Evolutionary conservation across 2,329 filamentous ascomycete genomes (phyloP).

Genomic region (Cordyceps fumosorosea): DNA sequence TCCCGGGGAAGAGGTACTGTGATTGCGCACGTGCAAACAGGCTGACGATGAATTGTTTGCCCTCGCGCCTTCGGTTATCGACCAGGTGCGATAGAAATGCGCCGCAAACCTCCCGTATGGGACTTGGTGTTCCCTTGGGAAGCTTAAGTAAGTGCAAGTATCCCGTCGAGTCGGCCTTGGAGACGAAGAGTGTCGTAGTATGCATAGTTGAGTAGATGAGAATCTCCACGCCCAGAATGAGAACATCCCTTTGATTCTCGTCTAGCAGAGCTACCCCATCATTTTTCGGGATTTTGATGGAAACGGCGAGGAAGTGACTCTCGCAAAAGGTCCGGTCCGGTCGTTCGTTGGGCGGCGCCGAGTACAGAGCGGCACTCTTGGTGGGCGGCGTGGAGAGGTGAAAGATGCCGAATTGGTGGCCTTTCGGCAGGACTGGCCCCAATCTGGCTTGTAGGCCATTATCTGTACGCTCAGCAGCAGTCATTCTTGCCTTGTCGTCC

Average conservation of each 20-base stretch:
- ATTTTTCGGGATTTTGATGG: constrained; percentile 30
- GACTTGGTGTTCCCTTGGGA: constrained; percentile 58
- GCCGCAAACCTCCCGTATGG: constrained; percentile 65
- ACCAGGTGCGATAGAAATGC: constrained; percentile 73
- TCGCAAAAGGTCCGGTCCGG: constrained; percentile 79
- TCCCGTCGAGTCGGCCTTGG: constrained; percentile 94
- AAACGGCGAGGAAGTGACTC: constrained; percentile 63
- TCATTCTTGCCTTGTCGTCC: not conserved
- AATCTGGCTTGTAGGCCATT: constrained; percentile 22
- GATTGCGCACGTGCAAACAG: constrained; percentile 88
- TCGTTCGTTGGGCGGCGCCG: constrained; percentile 63
- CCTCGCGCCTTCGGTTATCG: constrained; percentile 55
- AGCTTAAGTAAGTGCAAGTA: constrained; percentile 64
- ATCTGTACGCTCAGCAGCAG: not conserved
- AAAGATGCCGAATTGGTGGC: constrained; percentile 60
- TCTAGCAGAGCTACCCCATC: not conserved
- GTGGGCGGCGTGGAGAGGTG: constrained; percentile 84
- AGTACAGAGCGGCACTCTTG: constrained; percentile 68
- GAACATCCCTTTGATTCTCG: constrained; percentile 40
- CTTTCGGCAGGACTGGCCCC: constrained; percentile 46
- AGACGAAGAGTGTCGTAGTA: constrained; percentile 85
- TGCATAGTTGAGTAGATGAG: constrained; percentile 76
- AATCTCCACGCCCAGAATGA: constrained; percentile 81
- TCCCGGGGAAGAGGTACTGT: constrained; percentile 93
- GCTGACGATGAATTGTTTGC: constrained; percentile 69